Percentiles rank a stretch among this genome's conserved stretches.
These are phyloP conservation scores for Corchorus olitorius DNA, from an alignment of 345 rosid species.

Conservation along the genomic window DNA sequence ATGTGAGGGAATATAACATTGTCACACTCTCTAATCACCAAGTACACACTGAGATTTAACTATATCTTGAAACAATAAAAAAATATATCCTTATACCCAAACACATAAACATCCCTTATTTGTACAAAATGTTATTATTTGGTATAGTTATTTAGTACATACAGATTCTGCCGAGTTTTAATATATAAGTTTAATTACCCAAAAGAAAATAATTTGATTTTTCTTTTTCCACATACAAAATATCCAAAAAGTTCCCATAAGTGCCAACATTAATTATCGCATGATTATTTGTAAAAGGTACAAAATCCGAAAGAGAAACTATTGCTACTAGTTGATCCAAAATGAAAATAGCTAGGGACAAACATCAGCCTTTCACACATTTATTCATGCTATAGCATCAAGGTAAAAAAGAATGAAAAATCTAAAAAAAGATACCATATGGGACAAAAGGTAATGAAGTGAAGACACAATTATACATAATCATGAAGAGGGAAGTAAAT, in stretches of 20 bases:
- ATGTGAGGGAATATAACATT: too few relatives aligned
- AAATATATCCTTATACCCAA: too few relatives aligned
- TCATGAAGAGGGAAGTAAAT: slow-evolving; percentile 11
- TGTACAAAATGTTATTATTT: too few relatives aligned
- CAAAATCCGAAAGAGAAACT: background rate
- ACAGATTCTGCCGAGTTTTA: too few relatives aligned
- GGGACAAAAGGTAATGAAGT: background rate
- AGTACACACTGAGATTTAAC: too few relatives aligned
- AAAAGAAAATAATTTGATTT: background rate
- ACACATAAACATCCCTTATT: too few relatives aligned
- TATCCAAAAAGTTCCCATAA: background rate
- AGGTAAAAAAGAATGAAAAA: background rate
- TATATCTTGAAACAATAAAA: too few relatives aligned
- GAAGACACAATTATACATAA: background rate
- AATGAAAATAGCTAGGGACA: slow-evolving; percentile 2
- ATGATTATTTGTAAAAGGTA: slow-evolving; percentile 9
- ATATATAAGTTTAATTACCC: too few relatives aligned
- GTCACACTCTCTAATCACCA: too few relatives aligned
- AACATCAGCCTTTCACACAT: background rate
- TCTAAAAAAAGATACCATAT: background rate
- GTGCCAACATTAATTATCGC: background rate
- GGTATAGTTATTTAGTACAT: background rate
- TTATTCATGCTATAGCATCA: background rate
- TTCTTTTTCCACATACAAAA: background rate
- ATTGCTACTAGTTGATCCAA: background rate